phyloP scores from a whole-genome alignment of 208 protist genomes.

The Wallacemonas sp. region DNA sequence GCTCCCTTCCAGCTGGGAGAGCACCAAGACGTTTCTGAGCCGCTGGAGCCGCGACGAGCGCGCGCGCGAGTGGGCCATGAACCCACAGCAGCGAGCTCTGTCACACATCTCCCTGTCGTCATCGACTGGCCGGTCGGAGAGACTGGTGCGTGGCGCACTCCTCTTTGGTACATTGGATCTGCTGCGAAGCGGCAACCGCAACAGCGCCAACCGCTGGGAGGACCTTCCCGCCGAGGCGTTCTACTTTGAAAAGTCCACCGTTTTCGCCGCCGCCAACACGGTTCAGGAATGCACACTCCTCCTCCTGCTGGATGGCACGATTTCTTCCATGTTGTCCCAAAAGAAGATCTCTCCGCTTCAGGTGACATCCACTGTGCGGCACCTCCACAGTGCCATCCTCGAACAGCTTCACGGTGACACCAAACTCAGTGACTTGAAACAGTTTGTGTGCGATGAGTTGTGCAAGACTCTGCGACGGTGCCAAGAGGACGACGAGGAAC shows the following conservation, averaged over 20 bases:
- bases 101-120: slow-evolving; percentile 10
- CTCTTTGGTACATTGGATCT: slow-evolving; percentile 58
- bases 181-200: slow-evolving; percentile 51
- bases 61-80: slow-evolving; percentile 40
- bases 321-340: slow-evolving; percentile 61
- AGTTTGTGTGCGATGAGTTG: slow-evolving; percentile 29
- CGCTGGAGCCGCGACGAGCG: slow-evolving; percentile 40
- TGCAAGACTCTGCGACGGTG: slow-evolving; percentile 13
- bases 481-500: no score
- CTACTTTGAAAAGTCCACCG: slow-evolving; percentile 77
- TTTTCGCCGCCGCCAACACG: slow-evolving; percentile 80
- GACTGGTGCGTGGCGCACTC: slow-evolving; percentile 60
- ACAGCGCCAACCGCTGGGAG: slow-evolving; percentile 61
- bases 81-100: slow-evolving; percentile 8
- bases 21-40: slow-evolving; percentile 62
- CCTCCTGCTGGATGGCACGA: slow-evolving; percentile 64
- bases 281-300: slow-evolving; percentile 77
- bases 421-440: slow-evolving; percentile 63
- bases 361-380: slow-evolving; percentile 41
- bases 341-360: slow-evolving; percentile 36
- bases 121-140: slow-evolving; percentile 41
- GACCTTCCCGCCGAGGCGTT: slow-evolving; percentile 69
- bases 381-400: slow-evolving; percentile 60
- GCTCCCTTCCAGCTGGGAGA: slow-evolving; percentile 46
- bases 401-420: slow-evolving; percentile 51